phyloP scores from a whole-genome alignment of 331 rosid genomes.

The Quercus phellos region DNA sequence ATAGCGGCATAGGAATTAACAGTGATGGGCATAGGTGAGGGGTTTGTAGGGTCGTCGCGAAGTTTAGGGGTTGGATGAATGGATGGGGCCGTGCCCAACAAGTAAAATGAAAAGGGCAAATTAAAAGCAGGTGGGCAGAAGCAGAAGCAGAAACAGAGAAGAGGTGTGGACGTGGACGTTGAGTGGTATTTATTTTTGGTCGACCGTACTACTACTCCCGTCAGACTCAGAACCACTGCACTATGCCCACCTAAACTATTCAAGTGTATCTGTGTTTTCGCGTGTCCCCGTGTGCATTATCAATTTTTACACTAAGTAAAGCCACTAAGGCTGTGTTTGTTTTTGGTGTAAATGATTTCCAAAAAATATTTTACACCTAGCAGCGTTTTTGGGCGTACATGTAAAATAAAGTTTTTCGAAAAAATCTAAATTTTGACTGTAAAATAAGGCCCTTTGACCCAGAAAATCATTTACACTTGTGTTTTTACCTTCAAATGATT shows the following conservation, averaged over 20 bases:
- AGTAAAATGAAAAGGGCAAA: constrained; percentile 7
- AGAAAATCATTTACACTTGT: too few relatives aligned
- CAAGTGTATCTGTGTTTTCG: neutral
- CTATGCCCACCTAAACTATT: neutral
- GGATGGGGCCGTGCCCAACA: constrained; percentile 28
- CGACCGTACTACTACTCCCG: neutral
- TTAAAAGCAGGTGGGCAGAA: neutral
- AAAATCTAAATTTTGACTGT: too few relatives aligned
- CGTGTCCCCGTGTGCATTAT: neutral
- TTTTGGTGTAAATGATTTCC: too few relatives aligned
- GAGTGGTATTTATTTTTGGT: neutral
- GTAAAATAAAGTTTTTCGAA: too few relatives aligned
- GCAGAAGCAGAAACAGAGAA: neutral
- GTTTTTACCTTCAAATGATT: too few relatives aligned
- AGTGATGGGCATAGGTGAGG: neutral
- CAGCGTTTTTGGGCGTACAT: too few relatives aligned
- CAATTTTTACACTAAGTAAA: neutral
- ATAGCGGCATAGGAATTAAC: neutral
- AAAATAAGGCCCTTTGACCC: too few relatives aligned
- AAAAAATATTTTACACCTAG: too few relatives aligned
- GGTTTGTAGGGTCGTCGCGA: neutral
- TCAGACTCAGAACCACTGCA: neutral
- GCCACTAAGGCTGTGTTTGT: too few relatives aligned
- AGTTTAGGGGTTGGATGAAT: constrained; percentile 13
- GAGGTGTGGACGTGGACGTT: neutral